Percentiles rank a stretch among this genome's conserved stretches.
Conservation (phyloP, 306 rosid genomes). For the Cajanus cajan region DNA sequence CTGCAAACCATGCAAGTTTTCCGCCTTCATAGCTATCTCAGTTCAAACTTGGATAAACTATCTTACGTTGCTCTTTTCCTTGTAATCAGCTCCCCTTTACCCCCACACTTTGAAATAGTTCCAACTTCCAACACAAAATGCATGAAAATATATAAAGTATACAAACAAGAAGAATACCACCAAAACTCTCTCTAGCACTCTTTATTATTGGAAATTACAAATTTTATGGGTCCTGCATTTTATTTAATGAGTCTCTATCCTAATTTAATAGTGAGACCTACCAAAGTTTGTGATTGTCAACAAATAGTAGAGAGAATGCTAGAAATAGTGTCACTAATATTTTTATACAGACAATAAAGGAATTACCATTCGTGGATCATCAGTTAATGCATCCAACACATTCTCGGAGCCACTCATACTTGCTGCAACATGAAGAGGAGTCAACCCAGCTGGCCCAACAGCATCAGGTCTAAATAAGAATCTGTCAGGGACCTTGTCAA, state of each 20-base stretch:
- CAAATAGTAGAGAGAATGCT: too few species aligned
- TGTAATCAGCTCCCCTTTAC: background rate
- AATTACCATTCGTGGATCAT: conserved; percentile 81
- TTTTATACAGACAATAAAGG: background rate
- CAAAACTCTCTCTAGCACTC: too few species aligned
- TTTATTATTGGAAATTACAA: too few species aligned
- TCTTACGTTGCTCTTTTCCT: background rate
- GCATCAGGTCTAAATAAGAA: conserved; percentile 74
- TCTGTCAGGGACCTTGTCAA: conserved; percentile 22
- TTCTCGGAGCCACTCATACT: conserved; percentile 56
- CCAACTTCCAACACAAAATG: background rate
- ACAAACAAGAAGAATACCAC: background rate
- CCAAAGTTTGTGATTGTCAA: too few species aligned
- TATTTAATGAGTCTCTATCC: too few species aligned
- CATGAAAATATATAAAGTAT: background rate
- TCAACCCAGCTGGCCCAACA: conserved; percentile 68
- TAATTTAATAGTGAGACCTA: too few species aligned
- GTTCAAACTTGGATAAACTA: background rate
- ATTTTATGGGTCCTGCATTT: too few species aligned
- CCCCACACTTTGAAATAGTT: background rate
- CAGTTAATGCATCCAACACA: conserved; percentile 72
- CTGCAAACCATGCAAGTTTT: background rate
- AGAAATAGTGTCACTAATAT: too few species aligned
- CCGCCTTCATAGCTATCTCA: background rate
- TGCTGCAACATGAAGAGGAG: conserved; percentile 87